phyloP scores from a whole-genome alignment of 495 filamentous ascomycete genomes.

The Trichoderma asperelloides region DNA sequence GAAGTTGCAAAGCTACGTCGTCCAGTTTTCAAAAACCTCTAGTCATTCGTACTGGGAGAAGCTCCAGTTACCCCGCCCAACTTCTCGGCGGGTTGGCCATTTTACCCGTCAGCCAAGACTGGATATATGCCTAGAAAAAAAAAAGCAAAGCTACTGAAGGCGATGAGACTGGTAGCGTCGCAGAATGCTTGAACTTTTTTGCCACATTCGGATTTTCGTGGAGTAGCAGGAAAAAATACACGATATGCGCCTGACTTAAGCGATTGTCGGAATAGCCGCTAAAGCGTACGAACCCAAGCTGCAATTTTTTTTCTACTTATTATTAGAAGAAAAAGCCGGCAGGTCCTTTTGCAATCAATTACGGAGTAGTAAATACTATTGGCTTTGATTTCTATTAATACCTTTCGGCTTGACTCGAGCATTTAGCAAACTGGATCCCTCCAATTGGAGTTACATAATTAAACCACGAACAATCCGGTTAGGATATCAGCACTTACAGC shows the following conservation, averaged over 20 bases:
- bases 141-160: neutral
- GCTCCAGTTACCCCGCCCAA: neutral
- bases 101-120: neutral
- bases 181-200: neutral
- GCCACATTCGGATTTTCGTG: neutral
- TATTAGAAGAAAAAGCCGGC: neutral
- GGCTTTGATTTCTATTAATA: neutral
- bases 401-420: neutral
- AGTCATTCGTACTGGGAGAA: neutral
- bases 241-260: neutral
- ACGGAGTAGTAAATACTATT: neutral
- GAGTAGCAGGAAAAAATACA: neutral
- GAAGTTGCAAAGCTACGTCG: neutral
- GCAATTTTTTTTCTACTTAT: too few relatives aligned
- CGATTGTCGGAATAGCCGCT: neutral
- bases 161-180: neutral
- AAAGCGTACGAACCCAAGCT: neutral
- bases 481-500: neutral
- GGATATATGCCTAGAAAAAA: neutral
- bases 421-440: neutral
- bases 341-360: neutral
- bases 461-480: neutral
- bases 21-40: neutral
- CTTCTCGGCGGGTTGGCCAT: neutral
- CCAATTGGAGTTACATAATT: neutral